Conservation (phyloP, 2,329 filamentous ascomycete genomes). For the Colletotrichum chrysophilum region DNA sequence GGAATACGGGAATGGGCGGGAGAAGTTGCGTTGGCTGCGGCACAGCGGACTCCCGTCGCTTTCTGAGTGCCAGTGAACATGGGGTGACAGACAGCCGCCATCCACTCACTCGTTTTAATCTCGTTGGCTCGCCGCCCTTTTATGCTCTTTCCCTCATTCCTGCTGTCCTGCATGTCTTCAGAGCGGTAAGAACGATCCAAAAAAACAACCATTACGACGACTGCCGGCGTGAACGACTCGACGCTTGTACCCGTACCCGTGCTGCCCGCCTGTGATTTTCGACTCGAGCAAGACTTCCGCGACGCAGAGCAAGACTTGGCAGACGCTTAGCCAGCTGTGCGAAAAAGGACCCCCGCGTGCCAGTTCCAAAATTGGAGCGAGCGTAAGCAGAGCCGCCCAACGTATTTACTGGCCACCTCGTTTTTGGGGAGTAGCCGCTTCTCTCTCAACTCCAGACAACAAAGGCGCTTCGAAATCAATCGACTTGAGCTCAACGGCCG, state of each 20-base stretch:
- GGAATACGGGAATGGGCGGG: background rate
- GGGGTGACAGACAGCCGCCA: background rate
- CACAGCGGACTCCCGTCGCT: background rate
- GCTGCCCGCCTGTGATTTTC: background rate
- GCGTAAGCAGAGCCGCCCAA: background rate
- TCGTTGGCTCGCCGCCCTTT: conserved; percentile 2
- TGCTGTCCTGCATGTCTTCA: conserved; percentile 8
- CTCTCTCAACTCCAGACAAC: background rate
- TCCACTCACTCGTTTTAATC: conserved; percentile 11
- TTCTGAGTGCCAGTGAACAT: background rate
- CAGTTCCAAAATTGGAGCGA: background rate
- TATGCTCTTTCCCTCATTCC: background rate
- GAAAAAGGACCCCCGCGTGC: background rate
- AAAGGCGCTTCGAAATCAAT: background rate
- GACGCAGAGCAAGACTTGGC: background rate
- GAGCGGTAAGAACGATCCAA: background rate
- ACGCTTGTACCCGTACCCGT: background rate
- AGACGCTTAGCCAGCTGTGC: background rate
- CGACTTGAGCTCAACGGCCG: background rate
- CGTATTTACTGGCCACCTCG: background rate
- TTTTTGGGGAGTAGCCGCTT: background rate
- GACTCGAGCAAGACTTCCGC: background rate
- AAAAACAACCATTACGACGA: background rate
- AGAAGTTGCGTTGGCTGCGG: background rate
- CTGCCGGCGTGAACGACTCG: background rate